These are phyloP conservation scores for Dryadomyces quercus-mongolicae DNA, from an alignment of 2,329 filamentous ascomycete species.

Conservation along the genomic window DNA sequence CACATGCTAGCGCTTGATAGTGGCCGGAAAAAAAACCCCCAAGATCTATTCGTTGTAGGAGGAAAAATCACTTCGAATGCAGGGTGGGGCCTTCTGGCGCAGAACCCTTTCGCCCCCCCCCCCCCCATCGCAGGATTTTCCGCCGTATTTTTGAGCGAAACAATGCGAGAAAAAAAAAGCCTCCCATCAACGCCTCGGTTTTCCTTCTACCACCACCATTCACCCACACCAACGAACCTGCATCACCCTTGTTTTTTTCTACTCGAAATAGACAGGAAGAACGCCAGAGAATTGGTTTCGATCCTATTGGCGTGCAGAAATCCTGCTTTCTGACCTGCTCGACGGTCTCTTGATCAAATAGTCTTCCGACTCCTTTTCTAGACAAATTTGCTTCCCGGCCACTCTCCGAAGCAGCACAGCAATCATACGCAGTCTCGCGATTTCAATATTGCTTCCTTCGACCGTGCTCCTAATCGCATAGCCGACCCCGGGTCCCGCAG, in stretches of 20 bases:
- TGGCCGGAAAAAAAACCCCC: no score
- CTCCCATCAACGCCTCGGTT: not conserved
- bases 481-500: not conserved
- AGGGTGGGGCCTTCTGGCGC: not conserved
- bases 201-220: not conserved
- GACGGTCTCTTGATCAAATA: not conserved
- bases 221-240: not conserved
- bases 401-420: not conserved
- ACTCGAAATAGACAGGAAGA: not conserved
- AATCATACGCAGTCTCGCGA: not conserved
- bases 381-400: not conserved
- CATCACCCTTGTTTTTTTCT: not conserved
- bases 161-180: conserved; percentile 1
- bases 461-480: not conserved
- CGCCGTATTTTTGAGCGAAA: not conserved
- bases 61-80: not conserved
- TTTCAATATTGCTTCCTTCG: no score
- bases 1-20: not conserved
- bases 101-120: not conserved
- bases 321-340: not conserved
- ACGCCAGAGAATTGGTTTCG: not conserved
- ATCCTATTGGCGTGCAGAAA: not conserved
- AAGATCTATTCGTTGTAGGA: no score
- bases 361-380: not conserved
- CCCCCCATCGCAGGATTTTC: not conserved